Percentiles rank a stretch among this genome's conserved stretches.
Conservation (phyloP, 2,329 filamentous ascomycete species). For the Nigrospora sphaerica region DNA sequence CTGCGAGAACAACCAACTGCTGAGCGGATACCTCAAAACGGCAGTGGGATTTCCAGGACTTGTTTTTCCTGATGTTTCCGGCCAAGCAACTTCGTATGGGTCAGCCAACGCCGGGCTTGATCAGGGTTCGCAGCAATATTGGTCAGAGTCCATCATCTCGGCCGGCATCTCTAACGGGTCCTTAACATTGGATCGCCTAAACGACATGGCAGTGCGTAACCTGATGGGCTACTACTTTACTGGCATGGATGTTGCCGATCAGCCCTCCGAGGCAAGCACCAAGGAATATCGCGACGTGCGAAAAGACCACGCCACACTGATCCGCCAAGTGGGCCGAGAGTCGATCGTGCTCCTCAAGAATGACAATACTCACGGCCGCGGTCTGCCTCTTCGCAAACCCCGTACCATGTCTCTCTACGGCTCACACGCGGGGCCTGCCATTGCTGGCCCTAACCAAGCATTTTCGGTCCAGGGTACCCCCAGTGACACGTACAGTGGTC, state of each 20-base stretch:
- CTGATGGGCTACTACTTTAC: conserved; percentile 9
- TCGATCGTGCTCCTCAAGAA: conserved; percentile 63
- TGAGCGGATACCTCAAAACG: conserved; percentile 15
- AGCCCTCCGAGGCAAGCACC: conserved; percentile 1
- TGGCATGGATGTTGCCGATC: no score
- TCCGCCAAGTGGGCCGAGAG: conserved; percentile 16
- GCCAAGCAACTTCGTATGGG: conserved; percentile 12
- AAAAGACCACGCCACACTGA: conserved; percentile 6
- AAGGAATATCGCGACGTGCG: conserved; percentile 7
- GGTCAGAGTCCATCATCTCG: conserved; percentile 2
- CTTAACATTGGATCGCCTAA: conserved; percentile 8
- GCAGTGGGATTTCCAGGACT: conserved; percentile 19
- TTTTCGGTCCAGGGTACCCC: no score
- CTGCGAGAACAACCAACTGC: conserved; percentile 16
- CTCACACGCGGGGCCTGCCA: no score
- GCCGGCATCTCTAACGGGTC: conserved; percentile 5
- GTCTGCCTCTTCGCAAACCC: conserved; percentile 47
- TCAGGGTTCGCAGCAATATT: background rate
- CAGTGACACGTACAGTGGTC: no score
- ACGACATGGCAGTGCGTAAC: conserved; percentile 12
- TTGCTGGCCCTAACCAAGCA: no score
- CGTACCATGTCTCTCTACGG: conserved; percentile 37
- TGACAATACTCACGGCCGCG: conserved; percentile 28
- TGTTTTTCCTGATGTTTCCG: conserved; percentile 12
- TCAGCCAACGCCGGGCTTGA: conserved; percentile 26